Base-by-base conservation (phyloP, 1,139 yeast genomes). In the Protomyces arabidopsidicola region DNA sequence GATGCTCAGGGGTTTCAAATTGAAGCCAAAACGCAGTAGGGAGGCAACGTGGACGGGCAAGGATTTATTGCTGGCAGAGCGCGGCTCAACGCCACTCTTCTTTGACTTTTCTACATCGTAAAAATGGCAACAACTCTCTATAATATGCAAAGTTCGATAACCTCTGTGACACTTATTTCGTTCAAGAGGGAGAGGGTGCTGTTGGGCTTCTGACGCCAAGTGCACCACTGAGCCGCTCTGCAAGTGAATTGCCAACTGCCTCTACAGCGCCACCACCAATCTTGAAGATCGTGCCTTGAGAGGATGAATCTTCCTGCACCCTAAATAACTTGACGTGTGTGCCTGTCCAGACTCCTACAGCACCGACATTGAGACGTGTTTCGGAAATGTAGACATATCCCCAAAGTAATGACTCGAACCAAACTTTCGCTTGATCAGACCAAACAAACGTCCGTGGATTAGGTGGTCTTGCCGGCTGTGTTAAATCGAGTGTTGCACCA, bases 321-420 rank as follows among this genome's bases (percentile, higher is more conserved):
- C 56, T 16, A 35, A 58, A 58, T 3, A 58, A 52, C 48, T 58
- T 58, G 36, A 58, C 62, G n/a, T 58, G 42, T n/a, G 58, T 60
- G 14, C 63, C 63, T 24, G 63, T 60, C 63, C 63, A 60, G 18
- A 60, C 63, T 3, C 63, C 63, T 18, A 60, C 63, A 14, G 63
- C 58, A 12, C 63, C 63, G 31, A 39, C 53, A 9, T 53, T 55
- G 24, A 60, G 55, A 35, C 53, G 58, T 10, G 54, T 60, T 10
- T 79, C 77, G 27, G 79, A 74, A 59, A 81, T 80, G 71, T 82
- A 88, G 0, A 88, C 80, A 61, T 80, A 78, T 1, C 86, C 83
- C 85, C 90, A 88, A 39, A 88, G 71, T 16, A 87, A 76, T 14
- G 88, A 82, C 54, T 82, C 79, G 72, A 88, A 86, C 96, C 96